A percentile compares a stretch with the other conserved stretches of the same genome.
Evolutionary conservation across 371 early-diverging fungal species (phyloP).

Genomic region (Mucor sp.): DNA sequence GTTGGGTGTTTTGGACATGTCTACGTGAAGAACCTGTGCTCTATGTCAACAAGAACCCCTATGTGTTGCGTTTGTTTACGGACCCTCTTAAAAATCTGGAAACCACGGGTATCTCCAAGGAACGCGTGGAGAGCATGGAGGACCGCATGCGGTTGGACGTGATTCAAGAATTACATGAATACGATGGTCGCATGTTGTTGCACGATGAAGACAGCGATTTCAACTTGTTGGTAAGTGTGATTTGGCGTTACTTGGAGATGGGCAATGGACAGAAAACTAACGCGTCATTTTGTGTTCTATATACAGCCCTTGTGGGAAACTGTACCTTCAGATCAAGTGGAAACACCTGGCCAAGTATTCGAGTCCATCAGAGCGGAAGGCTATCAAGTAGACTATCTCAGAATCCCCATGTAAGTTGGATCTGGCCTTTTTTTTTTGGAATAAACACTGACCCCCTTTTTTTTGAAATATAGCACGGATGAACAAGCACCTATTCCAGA

Average conservation of each 20-base stretch:
- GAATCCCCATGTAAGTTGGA: slow-evolving; percentile 62
- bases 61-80: slow-evolving; percentile 59
- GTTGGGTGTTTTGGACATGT: slow-evolving; percentile 63
- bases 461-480: slow-evolving; percentile 53
- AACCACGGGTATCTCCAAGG: slow-evolving; percentile 64
- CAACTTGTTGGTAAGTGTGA: slow-evolving; percentile 49
- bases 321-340: slow-evolving; percentile 43
- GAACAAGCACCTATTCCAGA: slow-evolving; percentile 77
- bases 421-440: neutral
- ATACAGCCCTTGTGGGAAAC: slow-evolving; percentile 64
- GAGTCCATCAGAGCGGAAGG: slow-evolving; percentile 49
- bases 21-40: slow-evolving; percentile 75
- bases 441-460: neutral
- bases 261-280: no score
- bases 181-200: slow-evolving; percentile 54
- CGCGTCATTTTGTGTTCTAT: neutral
- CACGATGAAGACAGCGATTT: slow-evolving; percentile 58
- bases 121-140: slow-evolving; percentile 71
- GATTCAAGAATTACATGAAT: slow-evolving; percentile 51
- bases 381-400: slow-evolving; percentile 57
- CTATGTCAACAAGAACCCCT: slow-evolving; percentile 64
- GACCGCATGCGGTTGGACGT: slow-evolving; percentile 58
- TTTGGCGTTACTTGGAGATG: neutral
- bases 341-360: slow-evolving; percentile 62
- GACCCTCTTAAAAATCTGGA: slow-evolving; percentile 65